These are phyloP conservation scores for Emiliania huxleyi DNA, from an alignment of 78 protist species.

Conservation along the genomic window DNA sequence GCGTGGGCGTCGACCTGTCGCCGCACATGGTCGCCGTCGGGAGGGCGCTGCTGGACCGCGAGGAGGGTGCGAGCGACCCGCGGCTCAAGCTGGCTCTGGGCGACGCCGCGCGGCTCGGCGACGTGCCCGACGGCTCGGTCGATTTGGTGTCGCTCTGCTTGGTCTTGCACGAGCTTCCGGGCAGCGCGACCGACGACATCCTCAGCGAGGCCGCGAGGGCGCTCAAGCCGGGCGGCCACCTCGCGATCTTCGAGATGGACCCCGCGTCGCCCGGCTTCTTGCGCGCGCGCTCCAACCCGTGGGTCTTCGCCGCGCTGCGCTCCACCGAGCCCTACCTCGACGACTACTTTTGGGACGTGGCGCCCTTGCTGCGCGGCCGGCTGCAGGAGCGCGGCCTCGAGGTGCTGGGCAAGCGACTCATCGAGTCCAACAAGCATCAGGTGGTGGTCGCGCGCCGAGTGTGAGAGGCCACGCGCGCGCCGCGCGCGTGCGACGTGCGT, in stretches of 20 bases:
- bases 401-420: too few relatives aligned
- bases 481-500: too few relatives aligned
- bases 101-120: not conserved
- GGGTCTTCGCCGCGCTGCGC: not conserved
- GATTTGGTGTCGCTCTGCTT: not conserved
- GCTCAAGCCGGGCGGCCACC: constrained; percentile 7
- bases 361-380: too few relatives aligned
- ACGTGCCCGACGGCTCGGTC: not conserved
- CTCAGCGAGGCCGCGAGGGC: not conserved
- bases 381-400: too few relatives aligned
- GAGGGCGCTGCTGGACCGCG: not conserved
- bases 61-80: not conserved
- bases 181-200: not conserved
- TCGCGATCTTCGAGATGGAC: not conserved
- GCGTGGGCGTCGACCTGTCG: not conserved
- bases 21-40: constrained; percentile 6
- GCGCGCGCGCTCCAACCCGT: not conserved
- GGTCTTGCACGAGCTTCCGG: not conserved
- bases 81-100: not conserved
- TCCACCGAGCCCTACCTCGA: constrained; percentile 1
- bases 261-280: not conserved
- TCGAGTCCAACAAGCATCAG: too few relatives aligned
- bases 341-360: too few relatives aligned
- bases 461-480: too few relatives aligned
- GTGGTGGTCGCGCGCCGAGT: too few relatives aligned